Base-by-base conservation (phyloP, 192 early-diverging fungal genomes). In the Coemansia sp. region DNA sequence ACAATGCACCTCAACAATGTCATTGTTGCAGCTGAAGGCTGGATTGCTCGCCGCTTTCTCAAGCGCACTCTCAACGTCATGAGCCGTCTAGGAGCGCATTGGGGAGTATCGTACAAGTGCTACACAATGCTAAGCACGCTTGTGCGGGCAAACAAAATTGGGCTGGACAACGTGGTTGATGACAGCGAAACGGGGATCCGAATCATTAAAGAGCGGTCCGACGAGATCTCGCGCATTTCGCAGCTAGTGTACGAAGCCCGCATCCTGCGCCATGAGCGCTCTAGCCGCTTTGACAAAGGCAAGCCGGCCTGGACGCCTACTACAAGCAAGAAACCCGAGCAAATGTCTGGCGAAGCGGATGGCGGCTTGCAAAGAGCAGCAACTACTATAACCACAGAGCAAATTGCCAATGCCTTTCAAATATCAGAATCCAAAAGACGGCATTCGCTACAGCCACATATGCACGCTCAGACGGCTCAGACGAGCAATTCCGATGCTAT, bases 61-160 rank as follows among this genome's bases (percentile, higher is more conserved):
- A 78, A 78, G 57, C 68, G 69, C 54, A 78, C 75, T 9, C 61
- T 78, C 15, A 54, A 78, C 16, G 69, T 72, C 49, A 78, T 78
- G 63, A 77, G 73, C 38, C 62, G 73, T 11, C 65, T 69, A 10
- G 73, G 73, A 11, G 73, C 73, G 9, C 73, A 77, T 39, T 77
- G 73, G 73, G 67, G 70, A 35, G 73, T 77, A 13, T 77, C 73
- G 6, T 77, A 69, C 51, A 77, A 77, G 54, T 77, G 73, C 63
- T 69, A 77, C 58, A 77, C 63, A 11, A 77, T 77, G 73, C 63
- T 77, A 14, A 77, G 57, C 38, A 61, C 67, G 16, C 67, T 77
- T 8, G 67, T 77, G 39, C 62, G 73, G 3, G 55, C 73, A 33
- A 77, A 77, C 56, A 46, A 59, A 10, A 77, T 77, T 19, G 73